Evolutionary conservation across 73 alveolate species (phyloP), one percentile per base, ranked within the genome.

Genomic region (Effrenium voratum): DNA sequence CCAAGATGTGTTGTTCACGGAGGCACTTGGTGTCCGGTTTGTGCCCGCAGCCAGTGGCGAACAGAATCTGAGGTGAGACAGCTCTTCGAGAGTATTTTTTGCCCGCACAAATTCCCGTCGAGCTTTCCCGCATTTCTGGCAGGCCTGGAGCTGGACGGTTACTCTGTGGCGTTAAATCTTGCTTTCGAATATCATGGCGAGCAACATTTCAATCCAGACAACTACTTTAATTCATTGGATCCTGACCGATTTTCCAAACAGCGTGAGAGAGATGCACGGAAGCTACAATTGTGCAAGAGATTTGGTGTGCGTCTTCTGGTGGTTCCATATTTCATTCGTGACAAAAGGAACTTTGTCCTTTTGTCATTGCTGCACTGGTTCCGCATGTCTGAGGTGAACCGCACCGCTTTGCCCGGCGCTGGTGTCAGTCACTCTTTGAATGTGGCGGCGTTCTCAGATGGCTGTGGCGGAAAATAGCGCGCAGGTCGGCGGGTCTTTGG

Each of bases 161-260:
- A 36, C 30, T 16, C 13, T 24, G 30, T 24, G 16, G 50, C 22
- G 83, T 36, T 72, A 5, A 45, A 36, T 5, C 49, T 72, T 10
- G 83, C 83, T n/a, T 72, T 72, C n/a, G 83, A 72, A 24, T 72
- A 72, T 32, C 45, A 72, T 22, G 83, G 83, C 83, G 83, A 10
- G 49, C 49, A 72, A 6, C 83, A 72, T 32, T 72, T 30, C 49
- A 6, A 72, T 13, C 45, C 52, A 3, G 16, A 24, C 83, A 72
- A 72, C 83, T 72, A 72, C n/a, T 72, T n/a, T n/a, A 28, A 72
- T 40, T 36, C 38, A 10, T 24, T 24, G 28, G 52, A 40, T 32
- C 13, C 16, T 5, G 49, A 45, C 46, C 22, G 16, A 6, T 40
- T 72, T 72, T 32, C 26, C 24, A 24, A 32, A 4, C 52, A 36